Conservation (phyloP, 2,329 filamentous ascomycete species). For the Tolypocladium capitatum region DNA sequence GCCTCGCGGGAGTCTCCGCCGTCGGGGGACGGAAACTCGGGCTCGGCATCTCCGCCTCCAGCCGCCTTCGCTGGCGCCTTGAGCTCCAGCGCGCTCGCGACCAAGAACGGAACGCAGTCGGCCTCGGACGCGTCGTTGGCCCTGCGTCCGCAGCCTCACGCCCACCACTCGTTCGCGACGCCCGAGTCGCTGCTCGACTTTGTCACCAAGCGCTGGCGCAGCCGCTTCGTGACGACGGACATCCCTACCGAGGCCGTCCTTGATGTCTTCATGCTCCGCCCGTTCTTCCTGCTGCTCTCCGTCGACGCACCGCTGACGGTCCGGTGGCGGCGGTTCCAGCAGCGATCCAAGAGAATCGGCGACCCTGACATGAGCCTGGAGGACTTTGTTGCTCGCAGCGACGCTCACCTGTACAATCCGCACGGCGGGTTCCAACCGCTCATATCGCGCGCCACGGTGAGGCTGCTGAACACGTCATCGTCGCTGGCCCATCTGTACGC, state of each 20-base stretch:
- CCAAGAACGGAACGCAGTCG: constrained; percentile 11
- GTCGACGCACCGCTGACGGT: constrained; percentile 79
- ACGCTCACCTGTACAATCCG: constrained; percentile 62
- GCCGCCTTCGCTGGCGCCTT: constrained; percentile 10
- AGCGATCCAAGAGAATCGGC: constrained; percentile 11
- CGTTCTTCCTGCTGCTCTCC: constrained; percentile 87
- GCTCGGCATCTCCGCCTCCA: constrained; percentile 4
- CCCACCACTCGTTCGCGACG: constrained; percentile 37
- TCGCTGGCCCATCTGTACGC: constrained; percentile 58
- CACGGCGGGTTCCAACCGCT: constrained; percentile 56
- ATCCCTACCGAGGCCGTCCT: constrained; percentile 61
- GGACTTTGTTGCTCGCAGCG: constrained; percentile 45
- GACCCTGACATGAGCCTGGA: constrained; percentile 30
- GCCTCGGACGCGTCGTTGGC: constrained; percentile 13
- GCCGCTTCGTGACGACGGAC: constrained; percentile 76
- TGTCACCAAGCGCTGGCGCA: constrained; percentile 72
- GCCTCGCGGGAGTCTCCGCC: background rate
- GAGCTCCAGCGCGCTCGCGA: constrained; percentile 14
- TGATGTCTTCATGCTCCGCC: constrained; percentile 63
- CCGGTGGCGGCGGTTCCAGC: constrained; percentile 67
- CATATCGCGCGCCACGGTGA: constrained; percentile 68
- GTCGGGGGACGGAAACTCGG: constrained; percentile 4
- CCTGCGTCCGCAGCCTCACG: constrained; percentile 9
- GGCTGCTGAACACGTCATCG: constrained; percentile 72
- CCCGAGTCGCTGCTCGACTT: constrained; percentile 64